Conservation (phyloP, 306 rosid genomes). For the Macrotyloma uniflorum region DNA sequence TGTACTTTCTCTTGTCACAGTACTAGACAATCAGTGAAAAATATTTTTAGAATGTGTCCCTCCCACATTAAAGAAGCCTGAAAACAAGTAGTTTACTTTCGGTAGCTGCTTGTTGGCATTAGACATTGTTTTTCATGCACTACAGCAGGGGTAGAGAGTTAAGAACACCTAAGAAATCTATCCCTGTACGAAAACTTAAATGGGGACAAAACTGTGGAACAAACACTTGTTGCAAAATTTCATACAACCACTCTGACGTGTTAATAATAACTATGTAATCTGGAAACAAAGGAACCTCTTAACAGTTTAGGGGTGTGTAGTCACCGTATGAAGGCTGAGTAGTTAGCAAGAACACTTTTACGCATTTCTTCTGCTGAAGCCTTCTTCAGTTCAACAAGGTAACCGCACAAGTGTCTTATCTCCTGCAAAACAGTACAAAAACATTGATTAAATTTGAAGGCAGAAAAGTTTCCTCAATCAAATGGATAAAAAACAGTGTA, state of each 20-base stretch:
- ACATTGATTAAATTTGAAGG: constrained; percentile 12
- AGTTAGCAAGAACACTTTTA: constrained; percentile 84
- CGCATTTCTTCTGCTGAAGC: constrained; percentile 99
- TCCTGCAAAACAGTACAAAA: constrained; percentile 55
- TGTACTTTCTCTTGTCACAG: constrained; percentile 1
- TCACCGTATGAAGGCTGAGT: constrained; percentile 91
- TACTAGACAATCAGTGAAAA: background rate
- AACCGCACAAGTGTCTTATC: constrained; percentile 63
- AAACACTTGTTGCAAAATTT: background rate
- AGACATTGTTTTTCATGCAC: background rate
- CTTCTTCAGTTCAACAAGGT: constrained; percentile 78
- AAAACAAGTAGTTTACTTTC: background rate
- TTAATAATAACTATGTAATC: background rate
- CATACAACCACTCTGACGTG: background rate
- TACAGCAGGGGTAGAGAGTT: background rate
- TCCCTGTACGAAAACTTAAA: background rate
- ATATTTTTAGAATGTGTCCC: background rate
- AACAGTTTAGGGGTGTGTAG: background rate
- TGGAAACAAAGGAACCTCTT: background rate
- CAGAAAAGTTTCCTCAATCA: background rate
- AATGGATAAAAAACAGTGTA: background rate
- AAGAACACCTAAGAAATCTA: background rate
- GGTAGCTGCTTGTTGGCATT: background rate
- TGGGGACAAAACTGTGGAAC: background rate
- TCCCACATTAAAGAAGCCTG: background rate